These are phyloP conservation scores for Glycine tomentella DNA, from an alignment of 306 rosid species.

Conservation along the genomic window DNA sequence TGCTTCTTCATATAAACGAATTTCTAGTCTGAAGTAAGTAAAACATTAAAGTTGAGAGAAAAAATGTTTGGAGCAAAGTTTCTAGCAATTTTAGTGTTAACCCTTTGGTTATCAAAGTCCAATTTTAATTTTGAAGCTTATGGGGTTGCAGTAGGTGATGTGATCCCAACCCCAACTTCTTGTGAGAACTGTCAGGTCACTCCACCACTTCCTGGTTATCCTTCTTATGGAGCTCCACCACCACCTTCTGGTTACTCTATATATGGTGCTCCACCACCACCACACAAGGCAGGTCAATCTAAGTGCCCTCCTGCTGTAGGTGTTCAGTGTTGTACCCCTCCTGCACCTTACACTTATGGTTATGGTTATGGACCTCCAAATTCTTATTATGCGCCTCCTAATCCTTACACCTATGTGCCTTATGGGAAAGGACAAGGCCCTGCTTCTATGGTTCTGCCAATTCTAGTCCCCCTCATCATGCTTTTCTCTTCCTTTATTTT, in stretches of 20 bases:
- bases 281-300: constrained; percentile 23
- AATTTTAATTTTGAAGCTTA: constrained; percentile 35
- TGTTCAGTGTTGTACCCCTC: constrained; percentile 53
- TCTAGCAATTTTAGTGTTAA: background rate
- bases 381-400: constrained; percentile 46
- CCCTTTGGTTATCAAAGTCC: constrained; percentile 27
- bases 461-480: constrained; percentile 29
- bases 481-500: constrained; percentile 35
- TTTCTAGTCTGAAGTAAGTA: constrained; percentile 4
- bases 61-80: constrained; percentile 40
- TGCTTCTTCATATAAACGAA: background rate
- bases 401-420: constrained; percentile 51
- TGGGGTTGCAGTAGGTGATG: constrained; percentile 38
- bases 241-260: constrained; percentile 43
- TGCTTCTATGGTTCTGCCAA: constrained; percentile 14
- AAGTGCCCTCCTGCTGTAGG: constrained; percentile 57
- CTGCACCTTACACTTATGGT: constrained; percentile 37
- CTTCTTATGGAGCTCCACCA: constrained; percentile 39
- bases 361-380: constrained; percentile 31
- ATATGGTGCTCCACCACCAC: constrained; percentile 42
- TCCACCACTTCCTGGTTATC: constrained; percentile 46
- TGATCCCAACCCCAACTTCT: background rate
- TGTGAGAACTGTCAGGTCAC: constrained; percentile 33
- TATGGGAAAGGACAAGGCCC: constrained; percentile 29
- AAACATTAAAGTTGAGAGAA: background rate